These are phyloP conservation scores for Cardiospermum halicacabum DNA, from an alignment of 345 rosid species.

Conservation along the genomic window DNA sequence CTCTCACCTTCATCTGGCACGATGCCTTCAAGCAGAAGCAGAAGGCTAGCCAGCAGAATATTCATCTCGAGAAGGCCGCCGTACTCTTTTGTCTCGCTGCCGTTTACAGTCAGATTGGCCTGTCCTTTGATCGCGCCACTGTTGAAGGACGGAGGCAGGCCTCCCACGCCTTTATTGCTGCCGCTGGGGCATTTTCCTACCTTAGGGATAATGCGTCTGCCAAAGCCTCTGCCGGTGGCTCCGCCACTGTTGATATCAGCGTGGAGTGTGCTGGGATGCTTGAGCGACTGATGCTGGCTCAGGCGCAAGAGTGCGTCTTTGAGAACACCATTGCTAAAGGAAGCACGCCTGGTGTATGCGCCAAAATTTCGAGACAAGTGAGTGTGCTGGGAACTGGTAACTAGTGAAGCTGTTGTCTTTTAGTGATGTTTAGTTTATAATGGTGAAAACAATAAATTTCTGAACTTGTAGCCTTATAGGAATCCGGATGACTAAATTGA, in stretches of 20 bases:
- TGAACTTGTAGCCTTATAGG: no score
- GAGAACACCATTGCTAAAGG: slow-evolving; percentile 96
- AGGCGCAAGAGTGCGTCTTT: slow-evolving; percentile 96
- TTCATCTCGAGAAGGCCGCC: slow-evolving; percentile 91
- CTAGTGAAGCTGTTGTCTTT: not conserved
- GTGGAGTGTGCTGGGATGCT: slow-evolving; percentile 91
- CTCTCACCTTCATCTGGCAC: slow-evolving; percentile 74
- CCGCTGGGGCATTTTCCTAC: slow-evolving; percentile 77
- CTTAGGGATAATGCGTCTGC: slow-evolving; percentile 69
- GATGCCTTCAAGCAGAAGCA: slow-evolving; percentile 87
- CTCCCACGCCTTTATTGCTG: slow-evolving; percentile 78
- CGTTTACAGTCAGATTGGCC: slow-evolving; percentile 79
- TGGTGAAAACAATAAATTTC: no score
- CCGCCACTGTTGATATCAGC: slow-evolving; percentile 75
- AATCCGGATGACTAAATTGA: not conserved
- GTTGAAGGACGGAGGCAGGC: slow-evolving; percentile 90
- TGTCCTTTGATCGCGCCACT: slow-evolving; percentile 65
- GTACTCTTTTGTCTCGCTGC: slow-evolving; percentile 84
- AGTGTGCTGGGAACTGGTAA: slow-evolving; percentile 13
- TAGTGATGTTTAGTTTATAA: not conserved
- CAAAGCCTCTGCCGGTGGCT: slow-evolving; percentile 72
- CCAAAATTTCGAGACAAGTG: slow-evolving; percentile 93
- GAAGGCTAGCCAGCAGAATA: slow-evolving; percentile 85
- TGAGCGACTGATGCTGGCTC: slow-evolving; percentile 92
- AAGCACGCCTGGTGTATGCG: slow-evolving; percentile 90